Percentiles rank a stretch among this genome's conserved stretches.
Evolutionary conservation across 2,329 filamentous ascomycete genomes (phyloP).

Genomic region (Parasarocladium wereldwijsianum): DNA sequence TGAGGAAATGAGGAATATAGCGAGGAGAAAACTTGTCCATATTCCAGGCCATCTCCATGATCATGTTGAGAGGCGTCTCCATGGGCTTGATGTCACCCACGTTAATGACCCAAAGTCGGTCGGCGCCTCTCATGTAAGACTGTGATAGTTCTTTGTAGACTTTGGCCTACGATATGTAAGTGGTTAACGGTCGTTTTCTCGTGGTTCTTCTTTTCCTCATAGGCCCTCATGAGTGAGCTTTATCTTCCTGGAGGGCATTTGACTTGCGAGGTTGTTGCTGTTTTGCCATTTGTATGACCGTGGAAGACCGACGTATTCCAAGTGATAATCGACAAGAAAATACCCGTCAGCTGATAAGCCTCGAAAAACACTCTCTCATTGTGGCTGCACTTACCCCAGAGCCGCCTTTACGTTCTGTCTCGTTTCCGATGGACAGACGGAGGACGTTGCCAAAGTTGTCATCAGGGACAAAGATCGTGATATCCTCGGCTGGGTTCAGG

Average conservation of each 20-base stretch:
- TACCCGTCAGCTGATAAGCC: neutral
- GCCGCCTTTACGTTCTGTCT: constrained; percentile 39
- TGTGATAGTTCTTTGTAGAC: constrained; percentile 29
- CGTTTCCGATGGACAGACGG: constrained; percentile 36
- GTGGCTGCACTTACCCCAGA: constrained; percentile 27
- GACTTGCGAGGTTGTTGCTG: constrained; percentile 36
- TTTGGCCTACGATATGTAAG: constrained; percentile 8
- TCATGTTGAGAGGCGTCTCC: constrained; percentile 41
- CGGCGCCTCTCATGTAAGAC: constrained; percentile 38
- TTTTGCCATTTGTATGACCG: constrained; percentile 32
- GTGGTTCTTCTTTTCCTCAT: too few species aligned
- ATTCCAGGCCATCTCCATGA: constrained; percentile 40
- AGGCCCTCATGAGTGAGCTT: too few species aligned
- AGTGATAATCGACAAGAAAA: constrained; percentile 30
- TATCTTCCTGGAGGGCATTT: too few species aligned
- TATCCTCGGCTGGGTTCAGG: constrained; percentile 36
- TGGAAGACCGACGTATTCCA: constrained; percentile 21
- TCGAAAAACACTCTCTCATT: too few species aligned
- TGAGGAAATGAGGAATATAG: constrained; percentile 29
- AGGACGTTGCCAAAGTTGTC: constrained; percentile 46
- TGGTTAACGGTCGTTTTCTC: neutral
- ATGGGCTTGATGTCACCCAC: constrained; percentile 48
- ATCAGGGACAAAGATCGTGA: constrained; percentile 45
- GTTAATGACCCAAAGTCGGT: constrained; percentile 50
- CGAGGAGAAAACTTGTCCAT: constrained; percentile 18